Conservation (phyloP, 1,284 basidiomycete genomes). For the Rhodotorula sp. region DNA sequence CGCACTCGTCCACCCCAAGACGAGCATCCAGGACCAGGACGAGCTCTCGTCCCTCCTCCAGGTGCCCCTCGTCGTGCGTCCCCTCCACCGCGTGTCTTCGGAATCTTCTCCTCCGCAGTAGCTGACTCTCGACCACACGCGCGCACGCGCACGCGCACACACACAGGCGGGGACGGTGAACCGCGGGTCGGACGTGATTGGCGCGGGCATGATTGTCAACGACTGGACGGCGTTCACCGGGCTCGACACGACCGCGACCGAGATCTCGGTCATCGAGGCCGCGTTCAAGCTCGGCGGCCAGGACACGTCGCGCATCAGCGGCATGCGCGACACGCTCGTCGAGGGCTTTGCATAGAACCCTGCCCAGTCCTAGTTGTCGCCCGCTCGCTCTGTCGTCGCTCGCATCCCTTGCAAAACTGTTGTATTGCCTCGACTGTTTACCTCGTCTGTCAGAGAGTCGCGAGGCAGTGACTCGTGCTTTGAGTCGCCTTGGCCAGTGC, state of each 20-base stretch:
- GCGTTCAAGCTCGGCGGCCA: conserved; percentile 65
- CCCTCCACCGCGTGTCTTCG: not conserved
- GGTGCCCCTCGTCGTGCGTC: conserved; percentile 84
- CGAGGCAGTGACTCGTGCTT: too few relatives aligned
- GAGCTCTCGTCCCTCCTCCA: conserved; percentile 93
- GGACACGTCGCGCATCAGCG: conserved; percentile 40
- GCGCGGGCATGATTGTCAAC: conserved; percentile 96
- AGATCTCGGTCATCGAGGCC: conserved; percentile 96
- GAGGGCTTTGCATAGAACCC: conserved; percentile 40
- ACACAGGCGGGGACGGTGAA: conserved; percentile 94
- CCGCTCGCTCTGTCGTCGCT: too few relatives aligned
- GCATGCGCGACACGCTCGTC: conserved; percentile 46
- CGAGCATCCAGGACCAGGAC: conserved; percentile 94
- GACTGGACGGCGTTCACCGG: conserved; percentile 99
- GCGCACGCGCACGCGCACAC: not conserved
- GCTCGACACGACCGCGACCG: conserved; percentile 94
- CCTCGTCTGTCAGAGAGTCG: too few relatives aligned
- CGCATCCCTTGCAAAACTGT: too few relatives aligned
- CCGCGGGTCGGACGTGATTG: conserved; percentile 95
- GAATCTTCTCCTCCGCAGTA: not conserved
- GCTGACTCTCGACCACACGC: not conserved
- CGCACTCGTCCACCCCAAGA: conserved; percentile 95
- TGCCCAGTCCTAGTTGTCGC: not conserved
- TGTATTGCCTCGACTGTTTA: too few relatives aligned
- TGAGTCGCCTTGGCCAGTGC: too few relatives aligned